Evolutionary conservation across 495 filamentous ascomycete genomes (phyloP), one percentile per base, ranked within the genome.

Genomic region (Aspergillus bridgeri): DNA sequence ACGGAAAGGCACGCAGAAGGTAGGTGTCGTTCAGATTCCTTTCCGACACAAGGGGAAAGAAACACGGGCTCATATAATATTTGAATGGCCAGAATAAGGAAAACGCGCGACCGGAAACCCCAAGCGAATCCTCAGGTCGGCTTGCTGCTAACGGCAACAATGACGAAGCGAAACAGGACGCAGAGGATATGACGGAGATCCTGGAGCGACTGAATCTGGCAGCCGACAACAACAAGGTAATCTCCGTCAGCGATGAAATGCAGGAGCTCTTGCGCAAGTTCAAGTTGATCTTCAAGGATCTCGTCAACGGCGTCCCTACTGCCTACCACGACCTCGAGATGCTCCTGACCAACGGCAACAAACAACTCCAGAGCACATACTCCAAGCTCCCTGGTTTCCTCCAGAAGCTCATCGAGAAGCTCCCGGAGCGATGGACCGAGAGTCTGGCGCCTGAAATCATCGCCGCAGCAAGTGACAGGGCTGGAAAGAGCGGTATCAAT

Each of bases 281-380:
- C 80, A 90, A 89, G 19, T 74, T 91, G 43, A 86, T 97, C 27
- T 86, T 98, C 60, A 92, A 91, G 64, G 93, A 97, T 69, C 76
- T 96, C n/a, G 80, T 90, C 56, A 92, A 90, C 68, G 93, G 93
- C 52, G 93, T 89, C 6, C 93, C 93, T 22, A 95, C 92, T 0
- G 94, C 94, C 15, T 96, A 95, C 68, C 82, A 87, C 65, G 94
- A 98, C 72, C 85, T 98, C 11, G 83, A 90, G 24, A 75, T 80
- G 62, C 85, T 98, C 17, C 78, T 98, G 29, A 90, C 89, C 15
- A 88, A 90, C 66, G 87, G 85, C 20, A 89, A 94, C 64, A 81
- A 82, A 44, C 83, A 88, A 54, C 76, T 98, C 1, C 82, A 87
- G 60, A 82, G 89, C 56, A 86, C 86, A 42, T 98, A 87, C 74